Evolutionary conservation across 805 yeast species (phyloP), one percentile per base, ranked within the genome.

Genomic region (Cyberlindnera euphorbiiphila): DNA sequence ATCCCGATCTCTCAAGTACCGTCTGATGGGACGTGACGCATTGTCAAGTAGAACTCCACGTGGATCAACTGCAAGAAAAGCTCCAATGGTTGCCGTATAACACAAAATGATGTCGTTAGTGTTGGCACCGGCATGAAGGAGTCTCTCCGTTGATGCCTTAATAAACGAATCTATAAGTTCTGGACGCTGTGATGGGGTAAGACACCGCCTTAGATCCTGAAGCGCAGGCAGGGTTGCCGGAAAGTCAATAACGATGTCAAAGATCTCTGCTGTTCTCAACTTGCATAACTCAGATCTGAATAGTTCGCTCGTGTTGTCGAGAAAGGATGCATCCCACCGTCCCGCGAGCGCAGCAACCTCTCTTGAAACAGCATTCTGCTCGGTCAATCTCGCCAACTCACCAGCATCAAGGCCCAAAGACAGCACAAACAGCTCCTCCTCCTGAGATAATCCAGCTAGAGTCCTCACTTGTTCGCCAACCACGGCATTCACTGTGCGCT

Each of bases 21-120:
- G 61, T 34, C 94, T 63, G 4, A 89, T 83, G 2, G 93, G 93
- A 23, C 87, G 61, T 1, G 85, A 77, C 0, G 85, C 89, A 33
- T 77, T 76, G 53, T 85, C 95, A 7, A 89, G 64, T 21, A 89
- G 62, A 1, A 86, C 91, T 0, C 96, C 96, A 25, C 85, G 69
- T 6, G 95, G 94, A 51, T 91, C 98, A n/a, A 93, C 65, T 0
- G 80, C 61, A 19, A 81, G 56, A 42, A 91, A 86, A 0, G 88
- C 70, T 45, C 76, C 70, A 30, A 89, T 81, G 1, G 89, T 76
- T 12, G 78, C 74, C 4, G 84, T 77, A 53, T 85, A 91, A 36
- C 72, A 75, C 2, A 74, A 61, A 18, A 91, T 72, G 7, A 87
- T 78, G 34, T 80, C 85, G 5, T 71, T 69, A 0, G 98, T 91